These are phyloP conservation scores for Saitozyma sp. DNA, from an alignment of 768 basidiomycete genomes.

Conservation along the genomic window DNA sequence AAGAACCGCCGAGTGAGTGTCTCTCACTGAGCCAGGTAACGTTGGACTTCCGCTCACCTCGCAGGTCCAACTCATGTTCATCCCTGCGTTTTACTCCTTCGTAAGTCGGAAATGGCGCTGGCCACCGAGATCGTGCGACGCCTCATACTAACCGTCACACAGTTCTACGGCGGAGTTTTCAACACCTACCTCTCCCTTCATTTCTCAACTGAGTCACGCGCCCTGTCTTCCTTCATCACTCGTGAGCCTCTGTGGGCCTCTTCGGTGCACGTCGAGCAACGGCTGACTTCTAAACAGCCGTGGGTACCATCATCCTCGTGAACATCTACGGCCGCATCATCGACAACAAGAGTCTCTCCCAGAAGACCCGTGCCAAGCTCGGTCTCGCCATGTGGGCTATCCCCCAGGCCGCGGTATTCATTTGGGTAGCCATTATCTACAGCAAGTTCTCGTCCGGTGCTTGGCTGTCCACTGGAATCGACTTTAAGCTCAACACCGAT, in stretches of 20 bases:
- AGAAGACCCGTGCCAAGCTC: conserved; percentile 16
- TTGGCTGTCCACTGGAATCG: background rate
- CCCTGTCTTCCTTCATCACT: conserved; percentile 40
- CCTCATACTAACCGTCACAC: no score
- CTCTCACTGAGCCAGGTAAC: background rate
- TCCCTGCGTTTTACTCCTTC: conserved; percentile 35
- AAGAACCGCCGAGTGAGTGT: conserved; percentile 16
- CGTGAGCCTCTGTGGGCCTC: conserved; percentile 14
- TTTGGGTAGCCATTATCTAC: conserved; percentile 29
- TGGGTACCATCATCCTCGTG: conserved; percentile 21
- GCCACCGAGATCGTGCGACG: no score
- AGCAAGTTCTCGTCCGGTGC: background rate
- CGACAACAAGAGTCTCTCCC: conserved; percentile 27
- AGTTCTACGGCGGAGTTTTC: conserved; percentile 29
- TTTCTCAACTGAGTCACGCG: conserved; percentile 29
- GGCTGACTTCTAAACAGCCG: conserved; percentile 7
- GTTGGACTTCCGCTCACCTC: background rate
- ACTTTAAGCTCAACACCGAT: conserved; percentile 8
- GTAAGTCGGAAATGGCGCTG: no score
- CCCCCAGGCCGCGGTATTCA: conserved; percentile 24
- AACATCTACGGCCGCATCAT: conserved; percentile 31
- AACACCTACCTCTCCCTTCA: conserved; percentile 32
- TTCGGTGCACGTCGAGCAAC: background rate
- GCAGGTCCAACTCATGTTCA: conserved; percentile 10
- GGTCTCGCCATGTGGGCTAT: conserved; percentile 20